phyloP scores from a whole-genome alignment of 345 rosid genomes.

The Eucalyptus polybractea region DNA sequence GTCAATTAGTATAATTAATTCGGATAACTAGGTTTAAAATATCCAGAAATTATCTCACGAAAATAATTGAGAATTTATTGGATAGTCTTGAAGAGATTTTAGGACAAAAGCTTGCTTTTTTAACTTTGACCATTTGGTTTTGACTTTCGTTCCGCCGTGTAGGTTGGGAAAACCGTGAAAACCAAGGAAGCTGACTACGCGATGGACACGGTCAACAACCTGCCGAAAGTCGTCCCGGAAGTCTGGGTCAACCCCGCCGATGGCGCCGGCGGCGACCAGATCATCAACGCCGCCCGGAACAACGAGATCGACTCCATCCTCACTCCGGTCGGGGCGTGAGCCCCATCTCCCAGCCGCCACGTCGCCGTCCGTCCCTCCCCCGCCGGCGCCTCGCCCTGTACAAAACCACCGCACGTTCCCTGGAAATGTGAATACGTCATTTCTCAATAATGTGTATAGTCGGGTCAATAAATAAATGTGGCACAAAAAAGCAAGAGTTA shows the following conservation, averaged over 20 bases:
- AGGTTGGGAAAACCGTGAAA: conserved; percentile 66
- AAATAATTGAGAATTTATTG: neutral
- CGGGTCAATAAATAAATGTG: neutral
- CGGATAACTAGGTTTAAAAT: too few relatives aligned
- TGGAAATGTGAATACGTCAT: neutral
- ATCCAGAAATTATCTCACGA: neutral
- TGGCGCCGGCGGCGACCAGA: conserved; percentile 11
- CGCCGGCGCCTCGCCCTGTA: neutral
- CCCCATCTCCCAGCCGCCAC: neutral
- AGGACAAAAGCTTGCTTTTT: neutral
- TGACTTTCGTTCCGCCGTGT: neutral
- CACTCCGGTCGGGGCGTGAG: conserved; percentile 50
- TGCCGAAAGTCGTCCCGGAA: conserved; percentile 53
- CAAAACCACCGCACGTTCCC: neutral
- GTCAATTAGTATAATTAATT: neutral
- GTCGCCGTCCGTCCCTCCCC: neutral
- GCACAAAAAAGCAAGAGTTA: neutral
- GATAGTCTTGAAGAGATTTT: neutral
- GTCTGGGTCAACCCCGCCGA: conserved; percentile 32
- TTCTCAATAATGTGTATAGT: neutral
- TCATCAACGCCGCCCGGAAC: conserved; percentile 25
- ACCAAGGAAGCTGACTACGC: conserved; percentile 61
- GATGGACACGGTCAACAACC: conserved; percentile 24
- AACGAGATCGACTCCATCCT: conserved; percentile 40
- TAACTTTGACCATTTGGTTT: neutral